phyloP scores from a whole-genome alignment of 1,139 yeast species.

The Spencermartinsiella ligniputridi region DNA sequence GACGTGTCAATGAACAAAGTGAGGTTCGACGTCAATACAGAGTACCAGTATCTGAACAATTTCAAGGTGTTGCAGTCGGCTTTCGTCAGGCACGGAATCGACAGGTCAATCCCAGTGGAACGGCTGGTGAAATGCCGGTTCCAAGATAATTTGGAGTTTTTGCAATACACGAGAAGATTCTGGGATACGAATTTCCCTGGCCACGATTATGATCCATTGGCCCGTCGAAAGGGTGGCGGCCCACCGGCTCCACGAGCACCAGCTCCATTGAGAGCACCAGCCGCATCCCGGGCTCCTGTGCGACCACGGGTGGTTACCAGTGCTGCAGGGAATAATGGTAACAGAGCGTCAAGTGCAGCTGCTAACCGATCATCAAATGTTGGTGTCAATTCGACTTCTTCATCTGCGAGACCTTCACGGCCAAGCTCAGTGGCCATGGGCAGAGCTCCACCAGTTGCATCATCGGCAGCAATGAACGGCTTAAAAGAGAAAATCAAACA shows the following conservation, averaged over 20 bases:
- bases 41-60: conserved; percentile 74
- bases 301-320: conserved; percentile 8
- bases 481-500: conserved; percentile 31
- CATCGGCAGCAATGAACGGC: conserved; percentile 10
- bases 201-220: conserved; percentile 60
- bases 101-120: conserved; percentile 77
- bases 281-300: conserved; percentile 8
- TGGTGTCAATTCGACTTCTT: conserved; percentile 3
- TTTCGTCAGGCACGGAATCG: conserved; percentile 65
- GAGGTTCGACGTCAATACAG: conserved; percentile 62
- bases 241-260: conserved; percentile 12
- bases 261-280: conserved; percentile 1
- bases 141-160: conserved; percentile 88
- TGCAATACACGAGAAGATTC: conserved; percentile 84
- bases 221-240: conserved; percentile 43
- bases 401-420: conserved; percentile 21
- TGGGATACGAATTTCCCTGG: conserved; percentile 79
- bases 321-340: background rate
- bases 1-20: conserved; percentile 79
- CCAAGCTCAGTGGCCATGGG: conserved; percentile 19
- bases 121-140: conserved; percentile 77
- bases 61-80: conserved; percentile 80
- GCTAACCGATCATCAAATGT: background rate
- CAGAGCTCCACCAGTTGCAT: conserved; percentile 13
- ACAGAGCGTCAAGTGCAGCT: conserved; percentile 1